Evolutionary conservation across 768 basidiomycete genomes (phyloP), one percentile per base, ranked within the genome.

Genomic region (Psilocybe subaeruginosa): DNA sequence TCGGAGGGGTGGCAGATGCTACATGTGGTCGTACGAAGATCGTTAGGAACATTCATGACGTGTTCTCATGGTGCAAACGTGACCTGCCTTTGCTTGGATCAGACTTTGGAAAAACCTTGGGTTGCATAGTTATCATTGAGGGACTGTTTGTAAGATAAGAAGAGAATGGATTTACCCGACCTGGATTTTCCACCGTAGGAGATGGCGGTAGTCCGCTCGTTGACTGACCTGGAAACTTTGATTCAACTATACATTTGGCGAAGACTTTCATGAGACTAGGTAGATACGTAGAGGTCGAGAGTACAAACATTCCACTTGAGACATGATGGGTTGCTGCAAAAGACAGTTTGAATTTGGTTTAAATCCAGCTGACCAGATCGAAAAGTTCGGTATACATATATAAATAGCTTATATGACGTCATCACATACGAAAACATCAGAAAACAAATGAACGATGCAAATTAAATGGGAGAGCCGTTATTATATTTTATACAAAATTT

Each of bases 21-120:
- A 51, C 72, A 61, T 17, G 67, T 63, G 67, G 56, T 5, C 23
- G 55, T 49, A 29, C 45, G 58, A n/a, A 43, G 7, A 56, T 56
- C 41, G 52, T 56, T 14, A 52, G 43, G 35, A 23, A 51, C 14
- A 54, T 29, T 47, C n/a, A 37, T n/a, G 47, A 31, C 8, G 9
- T 23, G 23, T 47, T 39, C 37, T 23, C 30, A 2, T 8, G 6
- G 47, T 33, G 4, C 7, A 41, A 29, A 16, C 16, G 4, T 39
- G 54, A 54, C 63, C 43, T 63, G 78, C 79, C 75, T 70, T 74
- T 69, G 7, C 63, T 69, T 1, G 79, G 78, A 63, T 82, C 78
- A 0, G 77, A 79, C 62, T 78, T 75, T 0, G 80, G 83, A 60
- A 77, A 85, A 4, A 84, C 82, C 82, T 85, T 50, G 4, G 37